Percentiles rank a stretch among this genome's conserved stretches.
Conservation (phyloP, 2,329 filamentous ascomycete species). For the Coniella vitis region DNA sequence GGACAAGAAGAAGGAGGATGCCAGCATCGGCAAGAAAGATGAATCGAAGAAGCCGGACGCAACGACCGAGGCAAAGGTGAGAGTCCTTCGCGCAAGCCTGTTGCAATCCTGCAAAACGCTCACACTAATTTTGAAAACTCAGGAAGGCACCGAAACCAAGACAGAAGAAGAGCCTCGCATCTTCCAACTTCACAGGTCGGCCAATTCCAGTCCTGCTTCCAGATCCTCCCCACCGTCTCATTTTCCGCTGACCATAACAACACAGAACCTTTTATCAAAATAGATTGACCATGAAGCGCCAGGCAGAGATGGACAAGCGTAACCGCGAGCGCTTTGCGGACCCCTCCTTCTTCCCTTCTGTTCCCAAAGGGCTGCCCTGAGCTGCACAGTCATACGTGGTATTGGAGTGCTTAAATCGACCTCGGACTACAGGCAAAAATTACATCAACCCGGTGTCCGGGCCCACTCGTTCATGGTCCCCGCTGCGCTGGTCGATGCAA, state of each 20-base stretch:
- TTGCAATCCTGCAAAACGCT: background rate
- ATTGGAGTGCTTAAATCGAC: background rate
- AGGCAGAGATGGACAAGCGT: constrained; percentile 70
- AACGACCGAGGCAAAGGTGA: constrained; percentile 24
- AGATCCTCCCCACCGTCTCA: background rate
- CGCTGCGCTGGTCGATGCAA: no score
- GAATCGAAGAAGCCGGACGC: constrained; percentile 30
- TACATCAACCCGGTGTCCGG: background rate
- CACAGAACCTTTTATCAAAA: constrained; percentile 77
- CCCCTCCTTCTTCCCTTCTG: constrained; percentile 76
- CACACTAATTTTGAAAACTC: constrained; percentile 37
- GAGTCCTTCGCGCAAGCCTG: background rate
- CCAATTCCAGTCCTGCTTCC: background rate
- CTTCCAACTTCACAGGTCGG: constrained; percentile 74
- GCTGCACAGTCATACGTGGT: background rate
- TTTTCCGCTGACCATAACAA: background rate
- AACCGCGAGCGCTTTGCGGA: constrained; percentile 76
- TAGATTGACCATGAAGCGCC: constrained; percentile 70
- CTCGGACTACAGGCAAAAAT: no score
- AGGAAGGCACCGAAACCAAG: constrained; percentile 27
- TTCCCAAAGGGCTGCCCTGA: constrained; percentile 56
- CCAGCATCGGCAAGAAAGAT: constrained; percentile 32
- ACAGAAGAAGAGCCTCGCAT: constrained; percentile 66
- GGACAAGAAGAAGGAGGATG: constrained; percentile 32
- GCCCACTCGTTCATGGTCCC: background rate